These are phyloP conservation scores for Kodamaea nitidulidarum DNA, from an alignment of 805 yeast species.

Conservation along the genomic window DNA sequence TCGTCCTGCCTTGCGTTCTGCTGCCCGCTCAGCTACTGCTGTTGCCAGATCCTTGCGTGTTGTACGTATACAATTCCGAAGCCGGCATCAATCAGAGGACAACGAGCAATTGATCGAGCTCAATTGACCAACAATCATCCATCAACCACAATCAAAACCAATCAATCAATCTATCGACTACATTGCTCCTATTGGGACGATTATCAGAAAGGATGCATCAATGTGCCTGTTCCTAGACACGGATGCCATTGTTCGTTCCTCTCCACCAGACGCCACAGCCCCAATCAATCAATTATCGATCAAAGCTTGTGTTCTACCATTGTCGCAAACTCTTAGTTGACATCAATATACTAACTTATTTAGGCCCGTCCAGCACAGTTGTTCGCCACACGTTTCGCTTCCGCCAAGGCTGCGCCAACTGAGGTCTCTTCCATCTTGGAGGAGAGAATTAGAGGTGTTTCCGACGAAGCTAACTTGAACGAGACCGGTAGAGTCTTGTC, in stretches of 20 bases:
- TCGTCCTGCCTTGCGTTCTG: constrained; percentile 82
- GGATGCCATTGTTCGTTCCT: too few relatives aligned
- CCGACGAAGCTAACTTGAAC: constrained; percentile 94
- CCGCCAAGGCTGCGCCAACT: constrained; percentile 97
- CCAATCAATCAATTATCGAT: neutral
- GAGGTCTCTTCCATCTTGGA: constrained; percentile 98
- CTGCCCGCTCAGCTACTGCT: constrained; percentile 69
- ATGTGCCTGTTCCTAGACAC: too few relatives aligned
- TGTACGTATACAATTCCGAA: constrained; percentile 18
- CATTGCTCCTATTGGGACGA: too few relatives aligned
- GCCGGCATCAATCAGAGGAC: neutral
- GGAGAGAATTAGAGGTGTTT: constrained; percentile 98
- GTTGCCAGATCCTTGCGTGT: constrained; percentile 24
- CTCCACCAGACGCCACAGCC: too few relatives aligned
- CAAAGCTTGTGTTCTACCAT: neutral
- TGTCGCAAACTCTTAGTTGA: neutral
- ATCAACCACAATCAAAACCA: neutral
- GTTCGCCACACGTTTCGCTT: constrained; percentile 79
- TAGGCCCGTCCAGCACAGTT: constrained; percentile 70
- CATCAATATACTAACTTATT: constrained; percentile 27
- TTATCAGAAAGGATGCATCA: too few relatives aligned
- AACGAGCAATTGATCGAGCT: constrained; percentile 1
- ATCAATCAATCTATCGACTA: neutral
- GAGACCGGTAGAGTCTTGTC: constrained; percentile 99
- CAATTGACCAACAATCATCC: neutral